phyloP scores from a whole-genome alignment of 441 rosid species.

The Jatropha podagrica region DNA sequence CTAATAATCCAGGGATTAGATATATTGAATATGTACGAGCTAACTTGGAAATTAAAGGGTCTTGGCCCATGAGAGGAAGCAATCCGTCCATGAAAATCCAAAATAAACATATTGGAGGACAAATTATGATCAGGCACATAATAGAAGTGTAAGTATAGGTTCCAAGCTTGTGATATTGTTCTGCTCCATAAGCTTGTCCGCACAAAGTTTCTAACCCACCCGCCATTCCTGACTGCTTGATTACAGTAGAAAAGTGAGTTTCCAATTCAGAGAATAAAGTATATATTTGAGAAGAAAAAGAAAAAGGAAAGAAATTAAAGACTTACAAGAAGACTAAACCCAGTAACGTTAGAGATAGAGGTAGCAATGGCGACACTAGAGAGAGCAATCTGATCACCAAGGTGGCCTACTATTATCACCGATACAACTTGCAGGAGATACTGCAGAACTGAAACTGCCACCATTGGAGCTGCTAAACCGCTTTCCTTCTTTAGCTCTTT shows the following conservation, averaged over 20 bases:
- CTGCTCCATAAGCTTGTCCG: conserved; percentile 71
- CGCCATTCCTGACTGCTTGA: conserved; percentile 50
- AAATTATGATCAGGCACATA: conserved; percentile 37
- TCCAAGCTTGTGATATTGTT: conserved; percentile 48
- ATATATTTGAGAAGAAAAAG: not conserved
- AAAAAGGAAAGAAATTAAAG: too few species aligned
- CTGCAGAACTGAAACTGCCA: conserved; percentile 36
- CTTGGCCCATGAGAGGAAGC: conserved; percentile 46
- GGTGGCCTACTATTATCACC: conserved; percentile 37
- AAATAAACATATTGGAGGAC: conserved; percentile 37
- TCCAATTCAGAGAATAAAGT: not conserved
- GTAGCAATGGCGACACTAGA: conserved; percentile 47
- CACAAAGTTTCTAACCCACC: conserved; percentile 64
- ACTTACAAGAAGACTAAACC: conserved; percentile 41
- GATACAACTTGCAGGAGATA: conserved; percentile 41
- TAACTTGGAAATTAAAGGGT: conserved; percentile 43
- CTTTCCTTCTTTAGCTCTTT: conserved; percentile 32
- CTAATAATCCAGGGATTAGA: conserved; percentile 57
- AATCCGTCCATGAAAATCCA: conserved; percentile 57
- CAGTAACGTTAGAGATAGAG: conserved; percentile 41
- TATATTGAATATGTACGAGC: conserved; percentile 47
- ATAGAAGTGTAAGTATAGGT: conserved; percentile 45
- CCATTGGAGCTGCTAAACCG: conserved; percentile 43
- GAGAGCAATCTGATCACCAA: conserved; percentile 32
- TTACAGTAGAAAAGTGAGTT: not conserved